Base-by-base conservation (phyloP, 768 basidiomycete species). In the Amyloporia xantha region DNA sequence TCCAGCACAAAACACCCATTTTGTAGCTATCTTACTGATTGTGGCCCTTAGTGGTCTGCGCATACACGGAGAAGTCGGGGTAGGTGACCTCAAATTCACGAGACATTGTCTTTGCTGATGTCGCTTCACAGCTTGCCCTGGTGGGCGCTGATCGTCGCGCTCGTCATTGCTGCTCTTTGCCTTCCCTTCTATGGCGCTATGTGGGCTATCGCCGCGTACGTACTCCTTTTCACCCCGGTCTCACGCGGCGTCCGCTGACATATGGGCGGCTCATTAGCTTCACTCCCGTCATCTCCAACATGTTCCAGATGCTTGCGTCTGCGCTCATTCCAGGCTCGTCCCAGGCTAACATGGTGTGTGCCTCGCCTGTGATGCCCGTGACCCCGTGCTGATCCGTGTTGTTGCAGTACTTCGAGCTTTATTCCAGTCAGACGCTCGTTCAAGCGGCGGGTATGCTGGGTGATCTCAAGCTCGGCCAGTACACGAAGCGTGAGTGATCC, bases 241-340 rank as follows among this genome's bases (percentile, higher is more conserved):
- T 15, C 30, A 7, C 38, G 38, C 19, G 38, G 9, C 6, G 7
- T 39, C 17, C 9, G 9, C 38, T 39, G 13, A 33, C 38, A 19
- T 7, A 6, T 17, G 17, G 6, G 38, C 17, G 30, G 9, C 15
- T 33, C 53, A n/a, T n/a, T 49, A 3, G 49, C 41, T 47, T 47
- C 37, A 47, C 30, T 24, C 46, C 46, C 4, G 46, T 26, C 41
- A 55, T 58, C 28, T 48, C 54, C 33, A 57, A 54, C 54, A 54
- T 74, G 52, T 62, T 72, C 39, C 65, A 79, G 68, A 79, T 82
- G 66, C 58, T 79, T 28, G 77, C 72, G 4, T 72, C 71, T 2
- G 66, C 61, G 27, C 67, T 76, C 54, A 71, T 73, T 50, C 76
- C 72, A 5, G 78, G 72, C 41, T 73, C 68, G 36, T 67, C 70